Evolutionary conservation across 2,329 filamentous ascomycete genomes (phyloP), one percentile per base, ranked within the genome.

Genomic region (Magnaporthales sp.): DNA sequence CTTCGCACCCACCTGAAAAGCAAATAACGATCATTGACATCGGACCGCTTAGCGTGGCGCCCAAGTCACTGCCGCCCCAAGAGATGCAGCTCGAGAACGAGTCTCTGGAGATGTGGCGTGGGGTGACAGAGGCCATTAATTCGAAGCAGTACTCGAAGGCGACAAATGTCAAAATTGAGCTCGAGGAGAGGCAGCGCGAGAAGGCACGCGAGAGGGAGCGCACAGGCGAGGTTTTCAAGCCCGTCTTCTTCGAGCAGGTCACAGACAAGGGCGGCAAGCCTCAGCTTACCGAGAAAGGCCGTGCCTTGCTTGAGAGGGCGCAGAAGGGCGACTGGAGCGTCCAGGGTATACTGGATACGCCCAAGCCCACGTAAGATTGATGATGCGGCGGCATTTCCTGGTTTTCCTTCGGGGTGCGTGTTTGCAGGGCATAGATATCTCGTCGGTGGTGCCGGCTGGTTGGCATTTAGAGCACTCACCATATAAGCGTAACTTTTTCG

Each of bases 181-280:
- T 99, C 11, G 95, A 99, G 77, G 95, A 99, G 77, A 83, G 84
- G 60, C 95, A 99, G 79, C 85, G 95, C 32, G 86, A 91, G 73
- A 94, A 92, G 79, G 93, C 92, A 1, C 88, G 92, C 27, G 88
- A 94, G 74, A 84, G 95, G 60, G 90, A 94, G 74, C 83, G 84
- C 61, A 84, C 84, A 15, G 86, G 88, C 13, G 84, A 86, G 67
- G 84, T 86, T 38, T 99, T 91, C 88, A 83, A 89, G 70, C 95
- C 95, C n/a, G 84, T 92, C 60, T 99, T 96, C 79, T 99, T 99
- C 78, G 88, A 80, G 71, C 83, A 86, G 73, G 78, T 80, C 66
- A 81, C 80, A 10, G 84, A 83, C 71, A 86, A 85, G 68, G 81
- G 80, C 63, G 84, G 84, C 67, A 83, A 82, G 74, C 84, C 84